Percentiles rank a stretch among this genome's conserved stretches.
These are phyloP conservation scores for Grifola frondosa DNA, from an alignment of 1,284 basidiomycete genomes.

Conservation along the genomic window DNA sequence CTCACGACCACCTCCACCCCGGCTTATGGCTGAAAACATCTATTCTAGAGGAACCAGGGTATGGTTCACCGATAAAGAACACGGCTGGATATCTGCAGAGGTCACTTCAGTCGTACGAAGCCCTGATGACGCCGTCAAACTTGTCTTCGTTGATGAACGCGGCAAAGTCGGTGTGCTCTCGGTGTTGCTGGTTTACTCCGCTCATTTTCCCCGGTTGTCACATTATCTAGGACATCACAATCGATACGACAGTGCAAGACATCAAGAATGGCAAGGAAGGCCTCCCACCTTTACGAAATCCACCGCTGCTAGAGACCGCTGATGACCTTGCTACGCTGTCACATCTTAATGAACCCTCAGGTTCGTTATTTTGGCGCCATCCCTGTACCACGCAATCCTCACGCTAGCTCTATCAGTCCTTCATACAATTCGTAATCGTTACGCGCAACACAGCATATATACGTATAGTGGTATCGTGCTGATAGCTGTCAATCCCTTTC, in stretches of 20 bases:
- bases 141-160: constrained; percentile 82
- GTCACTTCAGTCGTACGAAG: constrained; percentile 65
- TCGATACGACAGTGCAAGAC: constrained; percentile 77
- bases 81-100: constrained; percentile 90
- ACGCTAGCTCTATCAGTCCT: constrained; percentile 58
- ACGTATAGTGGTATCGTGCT: constrained; percentile 98
- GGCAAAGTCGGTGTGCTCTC: constrained; percentile 62
- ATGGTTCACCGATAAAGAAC: constrained; percentile 91
- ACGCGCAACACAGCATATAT: constrained; percentile 96
- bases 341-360: constrained; percentile 97
- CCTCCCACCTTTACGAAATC: constrained; percentile 94
- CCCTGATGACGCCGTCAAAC: constrained; percentile 69
- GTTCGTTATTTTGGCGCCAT: constrained; percentile 48
- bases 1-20: constrained; percentile 12
- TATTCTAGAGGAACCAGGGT: constrained; percentile 83
- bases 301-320: constrained; percentile 92
- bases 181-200: constrained; percentile 5
- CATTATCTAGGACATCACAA: constrained; percentile 61
- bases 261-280: constrained; percentile 73
- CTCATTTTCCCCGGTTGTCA: constrained; percentile 1
- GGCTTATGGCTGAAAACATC: constrained; percentile 77
- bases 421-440: constrained; percentile 96
- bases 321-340: constrained; percentile 98
- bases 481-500: constrained; percentile 98
- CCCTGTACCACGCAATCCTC: neutral